Base-by-base conservation (phyloP, 768 basidiomycete species). In the Lentinula sp. region DNA sequence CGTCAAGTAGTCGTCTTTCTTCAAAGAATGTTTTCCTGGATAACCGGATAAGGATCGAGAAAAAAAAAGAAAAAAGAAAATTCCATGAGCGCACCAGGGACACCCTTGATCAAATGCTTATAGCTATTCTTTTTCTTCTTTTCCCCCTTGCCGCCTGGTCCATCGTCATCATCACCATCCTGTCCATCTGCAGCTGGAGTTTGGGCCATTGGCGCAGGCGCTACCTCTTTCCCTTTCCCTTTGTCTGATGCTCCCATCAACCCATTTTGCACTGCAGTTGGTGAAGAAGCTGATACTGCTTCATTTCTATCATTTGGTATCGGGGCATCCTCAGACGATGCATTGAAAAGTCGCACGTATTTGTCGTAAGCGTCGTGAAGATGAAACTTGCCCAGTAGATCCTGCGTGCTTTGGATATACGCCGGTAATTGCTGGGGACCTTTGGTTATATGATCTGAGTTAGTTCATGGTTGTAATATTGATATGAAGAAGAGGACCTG, bases 91-190 rank as follows among this genome's bases (percentile, higher is more conserved):
- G 66, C 71, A 87, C 86, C 90, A 63, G 88, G 88, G 50, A 88
- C 77, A 61, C 81, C 84, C 76, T 86, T 89, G 67, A 91, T 88
- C 59, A 91, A 81, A 66, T 90, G 85, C 66, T 84, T 88, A 67
- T 91, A 91, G 61, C 75, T 84, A 66, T 89, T 89, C 78, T 87
- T 88, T 77, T 86, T 91, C 81, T 86, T 91, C 80, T 88, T 85
- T 65, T 81, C 81, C 54, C 78, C 81, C 63, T 81, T 85, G 16
- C 78, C 80, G 16, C 73, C 74, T n/a, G 77, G 75, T 52, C 75
- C 81, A 59, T 85, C 85, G 60, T 84, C 82, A 50, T 79, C 82
- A 63, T 82, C 83, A 36, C 68, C 79, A 62, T 77, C 79, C 28
- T 75, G 45, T 12, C 54, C 35, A 67, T 35, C 48, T 69, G 68